Percentiles rank a stretch among this genome's conserved stretches.
phyloP scores from a whole-genome alignment of 2,329 filamentous ascomycete genomes.

The Colletotrichum tofieldiae region DNA sequence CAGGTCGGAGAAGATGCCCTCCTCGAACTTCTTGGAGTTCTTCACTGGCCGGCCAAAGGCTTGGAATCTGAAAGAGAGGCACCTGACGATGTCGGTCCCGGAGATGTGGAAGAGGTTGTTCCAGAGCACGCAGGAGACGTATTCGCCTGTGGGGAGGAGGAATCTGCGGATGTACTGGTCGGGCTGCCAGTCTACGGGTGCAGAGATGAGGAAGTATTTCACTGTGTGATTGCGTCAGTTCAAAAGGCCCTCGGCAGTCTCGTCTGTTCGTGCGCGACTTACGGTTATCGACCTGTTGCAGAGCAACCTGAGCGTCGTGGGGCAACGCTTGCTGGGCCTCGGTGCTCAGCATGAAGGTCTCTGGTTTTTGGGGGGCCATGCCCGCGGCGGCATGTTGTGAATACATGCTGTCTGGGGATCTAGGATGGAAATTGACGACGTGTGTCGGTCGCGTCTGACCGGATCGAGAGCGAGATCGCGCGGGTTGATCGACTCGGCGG shows the following conservation, averaged over 20 bases:
- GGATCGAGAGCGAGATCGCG: conserved; percentile 32
- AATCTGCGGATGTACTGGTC: conserved; percentile 98
- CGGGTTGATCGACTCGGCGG: conserved; percentile 22
- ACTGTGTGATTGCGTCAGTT: conserved; percentile 68
- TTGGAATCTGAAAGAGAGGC: conserved; percentile 97
- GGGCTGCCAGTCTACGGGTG: conserved; percentile 96
- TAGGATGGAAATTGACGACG: conserved; percentile 39
- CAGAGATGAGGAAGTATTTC: conserved; percentile 99
- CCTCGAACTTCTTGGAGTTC: conserved; percentile 99
- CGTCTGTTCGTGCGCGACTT: conserved; percentile 57
- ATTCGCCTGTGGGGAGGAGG: conserved; percentile 96
- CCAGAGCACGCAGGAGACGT: conserved; percentile 98
- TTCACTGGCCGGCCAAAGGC: conserved; percentile 98
- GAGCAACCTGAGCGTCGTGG: conserved; percentile 94
- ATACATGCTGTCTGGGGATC: conserved; percentile 73
- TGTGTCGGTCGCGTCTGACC: conserved; percentile 44
- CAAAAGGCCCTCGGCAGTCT: conserved; percentile 29
- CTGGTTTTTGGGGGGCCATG: conserved; percentile 96
- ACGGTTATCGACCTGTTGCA: conserved; percentile 99
- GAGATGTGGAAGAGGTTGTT: conserved; percentile 99
- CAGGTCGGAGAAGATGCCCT: conserved; percentile 98
- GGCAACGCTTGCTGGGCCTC: conserved; percentile 97
- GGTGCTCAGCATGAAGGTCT: conserved; percentile 98
- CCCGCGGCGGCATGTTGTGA: conserved; percentile 83
- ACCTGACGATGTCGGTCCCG: conserved; percentile 98